Evolutionary conservation across 202 grass and related monocot genomes (phyloP).

Genomic region (Hordeum pubiflorum): DNA sequence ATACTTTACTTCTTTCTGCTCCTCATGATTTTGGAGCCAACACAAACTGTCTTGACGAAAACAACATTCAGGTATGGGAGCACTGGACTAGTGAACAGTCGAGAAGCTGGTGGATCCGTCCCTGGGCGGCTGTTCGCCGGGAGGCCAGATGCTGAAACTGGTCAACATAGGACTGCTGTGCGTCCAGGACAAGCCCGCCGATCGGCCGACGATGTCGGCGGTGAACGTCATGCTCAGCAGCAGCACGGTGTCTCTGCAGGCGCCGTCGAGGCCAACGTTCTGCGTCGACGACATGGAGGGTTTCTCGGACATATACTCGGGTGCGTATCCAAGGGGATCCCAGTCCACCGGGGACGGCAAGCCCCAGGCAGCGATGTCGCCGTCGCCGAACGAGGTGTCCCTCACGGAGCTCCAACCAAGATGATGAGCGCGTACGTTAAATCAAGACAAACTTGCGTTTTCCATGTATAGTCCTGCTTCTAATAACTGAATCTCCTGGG

Average conservation of each 20-base stretch:
- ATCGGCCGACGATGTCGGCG: conserved; percentile 43
- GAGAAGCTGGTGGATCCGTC: conserved; percentile 26
- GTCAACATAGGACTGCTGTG: conserved; percentile 41
- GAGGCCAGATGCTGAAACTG: conserved; percentile 27
- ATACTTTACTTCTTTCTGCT: neutral
- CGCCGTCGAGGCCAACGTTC: conserved; percentile 36
- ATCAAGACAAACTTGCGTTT: neutral
- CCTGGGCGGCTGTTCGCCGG: neutral
- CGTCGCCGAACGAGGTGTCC: neutral
- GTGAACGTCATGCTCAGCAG: conserved; percentile 48
- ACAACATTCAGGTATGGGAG: conserved; percentile 27
- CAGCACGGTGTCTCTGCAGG: conserved; percentile 27
- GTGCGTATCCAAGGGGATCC: neutral
- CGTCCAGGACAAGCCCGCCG: conserved; percentile 31
- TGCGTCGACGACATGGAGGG: conserved; percentile 12
- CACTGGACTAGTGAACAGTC: conserved; percentile 34
- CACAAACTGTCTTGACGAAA: neutral
- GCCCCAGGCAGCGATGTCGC: neutral
- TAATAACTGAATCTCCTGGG: neutral
- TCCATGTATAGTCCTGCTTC: neutral
- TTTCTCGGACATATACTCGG: neutral
- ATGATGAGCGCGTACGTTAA: neutral
- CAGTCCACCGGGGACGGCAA: neutral
- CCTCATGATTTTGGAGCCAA: neutral
- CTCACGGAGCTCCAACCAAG: neutral